Base-by-base conservation (phyloP, 257 asterid genomes). In the Dorcoceras hygrometricum region DNA sequence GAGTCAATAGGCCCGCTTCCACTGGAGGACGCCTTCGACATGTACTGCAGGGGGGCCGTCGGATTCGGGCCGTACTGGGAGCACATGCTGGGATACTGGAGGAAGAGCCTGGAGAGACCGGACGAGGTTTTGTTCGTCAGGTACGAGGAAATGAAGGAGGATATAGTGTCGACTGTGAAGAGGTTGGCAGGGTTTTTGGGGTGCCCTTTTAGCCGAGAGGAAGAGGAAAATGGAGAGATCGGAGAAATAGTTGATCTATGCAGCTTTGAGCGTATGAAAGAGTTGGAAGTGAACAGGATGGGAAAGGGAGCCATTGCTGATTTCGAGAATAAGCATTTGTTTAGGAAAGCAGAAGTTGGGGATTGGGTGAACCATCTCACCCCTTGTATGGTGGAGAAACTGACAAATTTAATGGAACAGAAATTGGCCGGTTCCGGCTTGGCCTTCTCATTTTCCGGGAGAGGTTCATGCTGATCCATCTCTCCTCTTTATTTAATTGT, bases 61-160 rank as follows among this genome's bases (percentile, higher is more conserved):
- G 80, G 75, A 43, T 86, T 6, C 46, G 88, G 90, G 14, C 90
- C 88, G 9, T 84, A 74, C 23, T 84, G 88, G 86, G 88, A 86
- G n/a, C 94, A 86, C 57, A 70, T 83, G 84, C 26, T 83, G 34
- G 88, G 83, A 14, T 81, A 76, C 46, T 83, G 90, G 88, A 46
- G 25, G 0, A 78, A 69, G 73, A 82, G 85, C 59, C 36, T 62
- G 23, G 63, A 68, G 24, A 71, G 14, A 28, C 78, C 84, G 9
- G 14, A 70, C 23, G 80, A 81, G 54, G 84, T 83, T 3, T 24
- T 86, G 75, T 82, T 84, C 48, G 25, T 84, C 62, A 84, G 65
- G 77, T 86, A 80, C 19, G 90, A 84, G 73, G 90, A 86, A 0
- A 66, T 84, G 77, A 78, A 78, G 68, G 73, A 61, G n/a, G 65